Evolutionary conservation across 805 yeast species (phyloP).

Genomic region (Starmerella asiatica): DNA sequence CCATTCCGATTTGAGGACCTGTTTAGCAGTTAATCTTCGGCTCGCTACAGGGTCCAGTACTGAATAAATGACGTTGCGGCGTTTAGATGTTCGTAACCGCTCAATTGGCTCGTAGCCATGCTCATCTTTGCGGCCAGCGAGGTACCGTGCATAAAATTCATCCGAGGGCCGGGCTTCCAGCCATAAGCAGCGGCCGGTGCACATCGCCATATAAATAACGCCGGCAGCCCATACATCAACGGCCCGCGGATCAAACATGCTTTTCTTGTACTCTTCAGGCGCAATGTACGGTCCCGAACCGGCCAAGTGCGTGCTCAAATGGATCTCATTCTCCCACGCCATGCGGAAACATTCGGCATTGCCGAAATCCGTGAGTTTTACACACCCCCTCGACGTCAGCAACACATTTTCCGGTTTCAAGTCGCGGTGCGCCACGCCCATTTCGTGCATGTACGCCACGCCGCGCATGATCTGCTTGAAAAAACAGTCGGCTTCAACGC

Average conservation of each 20-base stretch:
- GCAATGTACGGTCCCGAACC: slow-evolving; percentile 87
- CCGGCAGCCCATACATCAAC: slow-evolving; percentile 88
- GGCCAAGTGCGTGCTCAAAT: slow-evolving; percentile 51
- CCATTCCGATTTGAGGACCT: slow-evolving; percentile 86
- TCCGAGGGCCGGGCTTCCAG: slow-evolving; percentile 61
- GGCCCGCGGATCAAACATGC: slow-evolving; percentile 54
- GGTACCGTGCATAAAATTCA: slow-evolving; percentile 61
- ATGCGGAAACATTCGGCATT: slow-evolving; percentile 80
- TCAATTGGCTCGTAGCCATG: slow-evolving; percentile 89
- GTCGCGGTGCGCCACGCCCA: slow-evolving; percentile 89
- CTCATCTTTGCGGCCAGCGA: slow-evolving; percentile 62
- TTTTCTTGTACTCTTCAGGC: slow-evolving; percentile 60
- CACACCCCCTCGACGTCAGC: slow-evolving; percentile 47
- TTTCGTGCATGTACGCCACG: slow-evolving; percentile 67
- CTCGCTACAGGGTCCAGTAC: slow-evolving; percentile 79
- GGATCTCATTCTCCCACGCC: slow-evolving; percentile 67
- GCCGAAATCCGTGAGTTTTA: slow-evolving; percentile 74
- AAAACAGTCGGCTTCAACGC: slow-evolving; percentile 70
- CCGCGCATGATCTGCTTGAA: slow-evolving; percentile 76
- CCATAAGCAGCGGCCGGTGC: slow-evolving; percentile 91
- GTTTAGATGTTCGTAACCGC: slow-evolving; percentile 63
- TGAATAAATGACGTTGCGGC: slow-evolving; percentile 84
- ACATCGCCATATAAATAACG: slow-evolving; percentile 57
- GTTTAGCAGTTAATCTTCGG: slow-evolving; percentile 73
- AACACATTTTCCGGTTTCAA: slow-evolving; percentile 79